Evolutionary conservation across 768 basidiomycete genomes (phyloP).

Genomic region (Lentinula guzmanii): DNA sequence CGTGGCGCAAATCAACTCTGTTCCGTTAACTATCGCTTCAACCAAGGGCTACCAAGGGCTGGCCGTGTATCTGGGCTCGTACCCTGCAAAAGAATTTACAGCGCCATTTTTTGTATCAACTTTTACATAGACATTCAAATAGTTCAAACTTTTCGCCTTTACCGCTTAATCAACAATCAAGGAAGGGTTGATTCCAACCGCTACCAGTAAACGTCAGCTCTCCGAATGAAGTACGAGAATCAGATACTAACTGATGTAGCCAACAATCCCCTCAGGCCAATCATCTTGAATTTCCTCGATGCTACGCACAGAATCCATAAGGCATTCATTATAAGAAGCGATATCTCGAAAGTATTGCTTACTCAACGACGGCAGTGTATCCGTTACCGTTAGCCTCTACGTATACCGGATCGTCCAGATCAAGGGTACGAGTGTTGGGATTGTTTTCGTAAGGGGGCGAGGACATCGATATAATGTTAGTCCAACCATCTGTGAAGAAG

Average conservation of each 20-base stretch:
- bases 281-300: slow-evolving; percentile 21
- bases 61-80: no score
- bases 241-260: slow-evolving; percentile 22
- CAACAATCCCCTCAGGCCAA: slow-evolving; percentile 23
- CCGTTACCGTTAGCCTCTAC: slow-evolving; percentile 17
- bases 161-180: slow-evolving; percentile 6
- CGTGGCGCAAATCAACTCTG: not conserved
- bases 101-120: slow-evolving; percentile 10
- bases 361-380: slow-evolving; percentile 25
- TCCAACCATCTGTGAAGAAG: slow-evolving; percentile 34
- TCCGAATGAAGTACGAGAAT: not conserved
- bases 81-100: no score
- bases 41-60: no score
- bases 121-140: no score
- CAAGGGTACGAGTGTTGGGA: slow-evolving; percentile 14
- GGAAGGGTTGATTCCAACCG: slow-evolving; percentile 24
- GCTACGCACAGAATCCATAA: slow-evolving; percentile 7
- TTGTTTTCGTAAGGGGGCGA: slow-evolving; percentile 10
- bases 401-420: slow-evolving; percentile 18
- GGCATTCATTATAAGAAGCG: not conserved
- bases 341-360: not conserved
- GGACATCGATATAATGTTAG: slow-evolving; percentile 12
- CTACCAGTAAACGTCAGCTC: slow-evolving; percentile 8
- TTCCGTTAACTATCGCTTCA: no score
- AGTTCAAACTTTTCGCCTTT: no score